phyloP scores from a whole-genome alignment of 179 eudicot genomes.

The Carnegiea gigantea region DNA sequence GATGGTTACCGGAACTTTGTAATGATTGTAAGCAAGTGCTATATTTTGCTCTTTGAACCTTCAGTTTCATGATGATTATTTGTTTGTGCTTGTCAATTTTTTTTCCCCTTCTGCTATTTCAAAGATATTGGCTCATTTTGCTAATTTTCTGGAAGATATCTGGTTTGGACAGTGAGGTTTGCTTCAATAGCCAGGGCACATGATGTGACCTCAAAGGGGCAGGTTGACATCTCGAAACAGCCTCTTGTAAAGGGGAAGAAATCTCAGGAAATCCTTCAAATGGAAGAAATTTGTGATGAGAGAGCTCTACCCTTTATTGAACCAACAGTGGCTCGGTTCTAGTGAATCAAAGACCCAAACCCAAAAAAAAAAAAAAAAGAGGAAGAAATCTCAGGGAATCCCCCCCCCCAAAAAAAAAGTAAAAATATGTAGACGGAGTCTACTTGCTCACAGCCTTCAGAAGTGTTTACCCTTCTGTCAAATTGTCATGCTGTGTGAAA shows the following conservation, averaged over 20 bases:
- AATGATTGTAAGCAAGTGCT: background rate
- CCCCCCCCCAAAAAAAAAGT: background rate
- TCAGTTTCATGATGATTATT: background rate
- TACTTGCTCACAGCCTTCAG: background rate
- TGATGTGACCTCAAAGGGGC: background rate
- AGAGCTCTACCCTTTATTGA: no score
- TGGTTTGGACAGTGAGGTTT: background rate
- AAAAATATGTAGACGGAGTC: no score
- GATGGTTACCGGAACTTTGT: background rate
- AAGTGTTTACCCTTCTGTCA: background rate
- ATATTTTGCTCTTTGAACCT: background rate
- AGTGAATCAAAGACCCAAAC: no score
- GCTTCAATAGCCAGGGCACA: background rate
- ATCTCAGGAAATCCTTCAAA: no score
- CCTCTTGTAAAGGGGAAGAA: slow-evolving; percentile 3
- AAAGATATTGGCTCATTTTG: background rate
- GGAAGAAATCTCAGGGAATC: background rate
- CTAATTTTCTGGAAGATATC: background rate
- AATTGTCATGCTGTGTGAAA: background rate
- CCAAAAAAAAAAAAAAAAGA: no score
- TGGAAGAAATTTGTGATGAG: no score
- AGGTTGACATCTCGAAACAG: background rate
- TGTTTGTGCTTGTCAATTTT: background rate
- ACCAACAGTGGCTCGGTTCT: no score
- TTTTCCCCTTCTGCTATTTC: background rate